Conservation (phyloP, 208 protist species). For the Leishmania braziliensis region DNA sequence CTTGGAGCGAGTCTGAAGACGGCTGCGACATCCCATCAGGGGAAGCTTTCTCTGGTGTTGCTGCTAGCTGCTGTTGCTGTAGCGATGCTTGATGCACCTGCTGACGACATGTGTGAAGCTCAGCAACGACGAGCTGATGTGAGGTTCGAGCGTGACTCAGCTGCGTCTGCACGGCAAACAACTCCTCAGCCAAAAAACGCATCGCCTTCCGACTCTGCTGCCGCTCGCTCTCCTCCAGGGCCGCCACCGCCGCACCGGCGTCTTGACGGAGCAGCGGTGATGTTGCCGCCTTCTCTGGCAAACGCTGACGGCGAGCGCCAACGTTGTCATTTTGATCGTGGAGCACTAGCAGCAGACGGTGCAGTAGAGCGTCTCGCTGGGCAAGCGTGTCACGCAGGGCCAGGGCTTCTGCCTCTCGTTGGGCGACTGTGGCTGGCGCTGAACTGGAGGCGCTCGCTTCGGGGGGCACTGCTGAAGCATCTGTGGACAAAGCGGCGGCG, state of each 20-base stretch:
- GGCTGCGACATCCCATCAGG: not conserved
- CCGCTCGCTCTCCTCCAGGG: not conserved
- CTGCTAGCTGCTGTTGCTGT: conserved; percentile 10
- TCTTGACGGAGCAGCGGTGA: not conserved
- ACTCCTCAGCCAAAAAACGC: conserved; percentile 21
- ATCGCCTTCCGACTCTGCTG: conserved; percentile 22
- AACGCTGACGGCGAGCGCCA: not conserved
- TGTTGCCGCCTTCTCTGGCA: not conserved
- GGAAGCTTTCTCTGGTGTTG: conserved; percentile 3
- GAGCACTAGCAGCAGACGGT: conserved; percentile 27
- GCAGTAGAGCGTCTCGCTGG: conserved; percentile 32
- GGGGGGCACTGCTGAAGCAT: not conserved
- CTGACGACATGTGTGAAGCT: conserved; percentile 10
- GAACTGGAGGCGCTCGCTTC: not conserved
- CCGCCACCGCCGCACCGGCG: conserved; percentile 3
- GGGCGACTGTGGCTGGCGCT: not conserved
- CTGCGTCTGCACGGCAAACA: conserved; percentile 29
- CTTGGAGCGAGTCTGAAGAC: conserved; percentile 15
- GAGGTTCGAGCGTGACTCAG: conserved; percentile 24
- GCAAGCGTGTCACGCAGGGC: conserved; percentile 27
- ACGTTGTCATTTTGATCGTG: conserved; percentile 1
- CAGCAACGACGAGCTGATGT: conserved; percentile 25
- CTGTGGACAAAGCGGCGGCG: not conserved
- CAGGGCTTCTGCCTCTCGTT: conserved; percentile 10
- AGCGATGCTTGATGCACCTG: not conserved